Evolutionary conservation across 2,329 filamentous ascomycete genomes (phyloP), one percentile per base, ranked within the genome.

Genomic region (Curvularia eragrostidis): DNA sequence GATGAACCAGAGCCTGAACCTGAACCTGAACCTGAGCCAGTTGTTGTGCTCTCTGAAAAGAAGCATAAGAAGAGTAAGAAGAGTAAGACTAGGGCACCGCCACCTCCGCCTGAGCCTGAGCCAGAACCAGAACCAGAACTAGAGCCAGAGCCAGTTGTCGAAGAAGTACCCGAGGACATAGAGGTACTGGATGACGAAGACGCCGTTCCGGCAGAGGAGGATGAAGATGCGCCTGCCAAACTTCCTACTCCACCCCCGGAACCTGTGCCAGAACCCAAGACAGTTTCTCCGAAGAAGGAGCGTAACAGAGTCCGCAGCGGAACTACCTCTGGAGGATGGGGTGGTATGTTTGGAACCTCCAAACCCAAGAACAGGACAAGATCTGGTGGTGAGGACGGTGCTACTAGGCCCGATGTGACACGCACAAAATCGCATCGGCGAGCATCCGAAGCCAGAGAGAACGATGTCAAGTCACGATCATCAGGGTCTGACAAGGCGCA

Each of bases 281-380:
- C 85, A 15, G 86, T 88, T 49, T 78, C 83, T 12, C 66, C 68
- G 59, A 86, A 87, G 77, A 96, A 90, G 73, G 91, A 96, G 62
- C 89, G 92, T 13, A 80, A 89, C 26, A 91, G 89, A 70, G 86
- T 93, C 66, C 90, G 91, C 56, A 88, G 90, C 36, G 83, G 85
- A 57, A 83, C 83, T 34, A 78, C 77, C n/a, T 82, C 43, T 12
- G 56, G 75, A 21, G 94, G 89, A 28, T 95, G 92, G 91, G 89
- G 88, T 34, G 89, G 88, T 32, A 87, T 87, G 74, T 94, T 87
- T 15, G 80, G 84, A 47, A 64, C 75, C 24, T 42, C 76, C 75
- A 67, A 80, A 79, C 54, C 71, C 72, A 80, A 80, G 56, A 70
- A 74, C 18, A 67, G 70, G 51, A 76, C 70, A 59, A 67, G 66